Percentiles rank a stretch among this genome's conserved stretches.
Conservation (phyloP, 1,139 yeast genomes). For the Geotrichum cucujoidarum region DNA sequence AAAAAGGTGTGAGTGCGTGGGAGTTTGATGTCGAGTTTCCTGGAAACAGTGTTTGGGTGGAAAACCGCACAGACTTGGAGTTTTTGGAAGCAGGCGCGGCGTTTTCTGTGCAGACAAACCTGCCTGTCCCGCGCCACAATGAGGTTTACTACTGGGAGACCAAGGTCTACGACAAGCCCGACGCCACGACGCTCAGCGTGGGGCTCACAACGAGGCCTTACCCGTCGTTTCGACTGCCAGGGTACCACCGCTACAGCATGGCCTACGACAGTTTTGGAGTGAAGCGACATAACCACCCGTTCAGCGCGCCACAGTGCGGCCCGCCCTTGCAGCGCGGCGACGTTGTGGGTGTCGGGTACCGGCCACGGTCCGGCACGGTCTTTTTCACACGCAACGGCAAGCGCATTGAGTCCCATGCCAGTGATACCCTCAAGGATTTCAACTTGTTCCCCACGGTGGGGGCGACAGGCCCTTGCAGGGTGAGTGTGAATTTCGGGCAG, state of each 20-base stretch:
- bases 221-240: constrained; percentile 85
- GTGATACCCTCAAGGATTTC: constrained; percentile 77
- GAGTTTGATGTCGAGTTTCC: constrained; percentile 69
- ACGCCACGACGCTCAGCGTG: constrained; percentile 53
- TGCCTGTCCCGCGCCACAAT: constrained; percentile 80
- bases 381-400: constrained; percentile 91
- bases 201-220: constrained; percentile 88
- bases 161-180: constrained; percentile 63
- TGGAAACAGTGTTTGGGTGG: constrained; percentile 55
- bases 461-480: constrained; percentile 63
- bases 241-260: constrained; percentile 72
- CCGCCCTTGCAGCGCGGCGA: constrained; percentile 81
- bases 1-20: constrained; percentile 91
- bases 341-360: constrained; percentile 87
- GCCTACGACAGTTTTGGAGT: constrained; percentile 86
- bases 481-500: constrained; percentile 85
- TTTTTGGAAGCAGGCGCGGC: constrained; percentile 64
- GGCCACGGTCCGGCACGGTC: constrained; percentile 71
- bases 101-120: constrained; percentile 75
- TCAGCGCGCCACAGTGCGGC: constrained; percentile 58
- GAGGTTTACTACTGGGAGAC: constrained; percentile 90
- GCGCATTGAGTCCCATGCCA: constrained; percentile 66
- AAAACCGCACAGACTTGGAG: constrained; percentile 70
- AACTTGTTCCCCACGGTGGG: constrained; percentile 92
- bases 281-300: constrained; percentile 77